phyloP scores from a whole-genome alignment of 2,329 filamentous ascomycete species.

The Colletotrichum sojae region DNA sequence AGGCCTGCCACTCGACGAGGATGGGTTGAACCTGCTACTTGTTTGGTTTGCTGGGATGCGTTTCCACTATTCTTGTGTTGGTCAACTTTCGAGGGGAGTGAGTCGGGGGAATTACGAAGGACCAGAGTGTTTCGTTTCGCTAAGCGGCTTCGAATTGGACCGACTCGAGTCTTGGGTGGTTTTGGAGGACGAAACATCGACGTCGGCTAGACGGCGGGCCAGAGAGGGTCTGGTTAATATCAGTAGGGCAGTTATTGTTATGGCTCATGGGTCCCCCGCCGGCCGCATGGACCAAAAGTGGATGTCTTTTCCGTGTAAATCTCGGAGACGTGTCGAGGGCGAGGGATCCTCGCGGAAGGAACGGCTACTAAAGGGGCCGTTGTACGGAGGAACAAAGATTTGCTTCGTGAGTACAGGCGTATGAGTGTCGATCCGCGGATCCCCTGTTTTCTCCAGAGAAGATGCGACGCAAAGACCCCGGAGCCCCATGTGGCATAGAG shows the following conservation, averaged over 20 bases:
- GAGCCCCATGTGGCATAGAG: constrained; percentile 3
- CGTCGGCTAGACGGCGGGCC: constrained; percentile 11
- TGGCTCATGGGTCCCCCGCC: neutral
- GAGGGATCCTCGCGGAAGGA: constrained; percentile 24
- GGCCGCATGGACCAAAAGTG: constrained; percentile 9
- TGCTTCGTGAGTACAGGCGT: neutral
- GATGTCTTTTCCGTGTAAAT: constrained; percentile 8
- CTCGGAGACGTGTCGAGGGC: neutral
- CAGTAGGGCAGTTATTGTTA: constrained; percentile 19
- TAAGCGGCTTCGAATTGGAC: constrained; percentile 6
- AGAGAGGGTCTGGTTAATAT: constrained; percentile 19
- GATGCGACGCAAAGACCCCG: neutral
- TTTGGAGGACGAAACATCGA: constrained; percentile 17
- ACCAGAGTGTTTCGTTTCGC: constrained; percentile 33
- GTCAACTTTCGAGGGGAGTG: constrained; percentile 4
- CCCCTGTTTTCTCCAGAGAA: constrained; percentile 1
- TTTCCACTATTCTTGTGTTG: constrained; percentile 30
- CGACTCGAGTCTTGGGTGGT: constrained; percentile 1
- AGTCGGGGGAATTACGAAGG: constrained; percentile 2
- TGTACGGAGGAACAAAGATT: neutral
- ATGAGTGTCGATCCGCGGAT: constrained; percentile 3
- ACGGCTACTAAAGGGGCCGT: constrained; percentile 1
- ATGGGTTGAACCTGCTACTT: constrained; percentile 21
- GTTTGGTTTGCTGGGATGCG: constrained; percentile 2
- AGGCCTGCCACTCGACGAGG: constrained; percentile 7